phyloP scores from a whole-genome alignment of 768 basidiomycete species.

The Tephrocybe sp. region DNA sequence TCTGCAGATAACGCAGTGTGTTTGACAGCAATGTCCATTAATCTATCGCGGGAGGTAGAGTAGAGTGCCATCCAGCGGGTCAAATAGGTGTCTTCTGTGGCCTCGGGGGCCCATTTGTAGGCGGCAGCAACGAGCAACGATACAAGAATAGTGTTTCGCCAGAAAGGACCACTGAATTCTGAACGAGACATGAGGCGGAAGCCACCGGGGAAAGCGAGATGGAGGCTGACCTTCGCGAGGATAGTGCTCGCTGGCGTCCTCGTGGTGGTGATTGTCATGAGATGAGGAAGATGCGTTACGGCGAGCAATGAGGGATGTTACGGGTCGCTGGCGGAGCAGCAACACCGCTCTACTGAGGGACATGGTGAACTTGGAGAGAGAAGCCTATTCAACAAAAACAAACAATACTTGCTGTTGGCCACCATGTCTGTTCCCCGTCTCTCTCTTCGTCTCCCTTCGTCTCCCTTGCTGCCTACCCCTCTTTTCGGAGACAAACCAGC shows the following conservation, averaged over 20 bases:
- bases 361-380: slow-evolving; percentile 27
- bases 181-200: slow-evolving; percentile 3
- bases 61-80: slow-evolving; percentile 68
- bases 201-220: not conserved
- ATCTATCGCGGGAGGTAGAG: slow-evolving; percentile 50
- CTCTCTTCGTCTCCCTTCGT: slow-evolving; percentile 26
- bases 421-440: slow-evolving; percentile 21
- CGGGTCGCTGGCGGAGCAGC: slow-evolving; percentile 33
- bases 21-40: slow-evolving; percentile 55
- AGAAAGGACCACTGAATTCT: slow-evolving; percentile 69
- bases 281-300: slow-evolving; percentile 46
- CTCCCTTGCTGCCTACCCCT: slow-evolving; percentile 23
- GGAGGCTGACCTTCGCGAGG: slow-evolving; percentile 56
- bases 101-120: slow-evolving; percentile 70
- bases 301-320: slow-evolving; percentile 29
- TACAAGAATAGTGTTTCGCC: slow-evolving; percentile 61
- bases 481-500: too few relatives aligned
- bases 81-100: slow-evolving; percentile 59
- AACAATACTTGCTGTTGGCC: slow-evolving; percentile 13
- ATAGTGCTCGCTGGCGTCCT: slow-evolving; percentile 43
- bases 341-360: slow-evolving; percentile 41
- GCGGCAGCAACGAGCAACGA: slow-evolving; percentile 50
- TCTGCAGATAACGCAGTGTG: slow-evolving; percentile 51
- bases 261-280: slow-evolving; percentile 43
- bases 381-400: slow-evolving; percentile 7